These are phyloP conservation scores for Sarocladiaceae sp. DNA, from an alignment of 2,329 filamentous ascomycete genomes.

Conservation along the genomic window DNA sequence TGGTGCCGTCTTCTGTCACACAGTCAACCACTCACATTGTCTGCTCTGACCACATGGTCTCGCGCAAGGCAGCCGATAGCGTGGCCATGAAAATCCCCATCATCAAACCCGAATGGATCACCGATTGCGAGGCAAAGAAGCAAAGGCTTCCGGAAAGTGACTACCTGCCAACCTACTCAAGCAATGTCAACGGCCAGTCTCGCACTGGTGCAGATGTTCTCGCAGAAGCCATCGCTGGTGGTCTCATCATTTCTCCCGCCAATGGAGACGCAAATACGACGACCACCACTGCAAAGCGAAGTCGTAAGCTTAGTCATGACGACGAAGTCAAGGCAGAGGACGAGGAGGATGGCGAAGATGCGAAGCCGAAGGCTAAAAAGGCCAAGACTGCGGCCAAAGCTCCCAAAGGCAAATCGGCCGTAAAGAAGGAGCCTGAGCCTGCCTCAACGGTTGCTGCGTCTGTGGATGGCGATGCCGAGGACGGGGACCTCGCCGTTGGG, in stretches of 20 bases:
- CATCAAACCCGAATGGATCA: constrained; percentile 56
- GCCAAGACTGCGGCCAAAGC: constrained; percentile 14
- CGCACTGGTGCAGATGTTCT: constrained; percentile 4
- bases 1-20: constrained; percentile 39
- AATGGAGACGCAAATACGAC: constrained; percentile 19
- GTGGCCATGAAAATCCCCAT: constrained; percentile 39
- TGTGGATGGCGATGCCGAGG: constrained; percentile 22
- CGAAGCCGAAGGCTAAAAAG: constrained; percentile 27
- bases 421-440: constrained; percentile 17
- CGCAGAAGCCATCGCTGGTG: constrained; percentile 6
- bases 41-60: constrained; percentile 33
- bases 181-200: not conserved
- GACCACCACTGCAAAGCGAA: constrained; percentile 13
- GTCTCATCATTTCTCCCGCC: constrained; percentile 6
- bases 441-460: not conserved
- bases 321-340: constrained; percentile 6
- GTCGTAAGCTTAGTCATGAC: constrained; percentile 16
- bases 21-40: constrained; percentile 50
- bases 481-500: constrained; percentile 32
- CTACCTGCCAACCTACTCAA: constrained; percentile 18
- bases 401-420: constrained; percentile 15
- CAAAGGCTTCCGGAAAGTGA: constrained; percentile 16
- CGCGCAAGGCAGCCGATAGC: not conserved
- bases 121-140: constrained; percentile 36
- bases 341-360: constrained; percentile 20